These are phyloP conservation scores for Trichophyton benhamiae DNA, from an alignment of 2,329 filamentous ascomycete genomes.

Conservation along the genomic window DNA sequence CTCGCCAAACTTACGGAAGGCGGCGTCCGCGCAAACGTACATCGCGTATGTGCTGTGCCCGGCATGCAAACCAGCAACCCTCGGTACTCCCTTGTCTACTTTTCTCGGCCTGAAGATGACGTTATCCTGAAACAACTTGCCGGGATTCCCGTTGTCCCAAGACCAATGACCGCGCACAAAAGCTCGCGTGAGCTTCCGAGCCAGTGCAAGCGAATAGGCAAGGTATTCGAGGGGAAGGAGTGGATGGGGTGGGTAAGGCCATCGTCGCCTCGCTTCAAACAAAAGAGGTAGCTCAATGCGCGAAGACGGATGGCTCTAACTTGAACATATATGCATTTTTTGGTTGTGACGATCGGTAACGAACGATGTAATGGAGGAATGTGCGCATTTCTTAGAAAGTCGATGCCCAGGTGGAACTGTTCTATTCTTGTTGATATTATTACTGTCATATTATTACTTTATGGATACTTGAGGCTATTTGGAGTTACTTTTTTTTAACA, in stretches of 20 bases:
- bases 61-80: neutral
- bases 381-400: neutral
- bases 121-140: conserved; percentile 11
- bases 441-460: neutral
- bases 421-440: neutral
- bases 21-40: conserved; percentile 7
- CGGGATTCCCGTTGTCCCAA: conserved; percentile 9
- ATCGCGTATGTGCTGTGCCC: conserved; percentile 8
- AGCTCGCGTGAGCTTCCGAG: neutral
- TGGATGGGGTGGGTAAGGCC: conserved; percentile 4
- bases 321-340: neutral
- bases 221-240: conserved; percentile 1
- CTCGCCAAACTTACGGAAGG: conserved; percentile 6
- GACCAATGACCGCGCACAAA: neutral
- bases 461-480: neutral
- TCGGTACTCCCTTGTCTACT: conserved; percentile 11
- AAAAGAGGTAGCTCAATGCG: neutral
- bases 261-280: neutral
- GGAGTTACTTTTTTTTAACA: neutral
- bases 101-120: conserved; percentile 11
- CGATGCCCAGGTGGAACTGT: neutral
- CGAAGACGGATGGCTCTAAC: neutral
- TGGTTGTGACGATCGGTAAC: neutral
- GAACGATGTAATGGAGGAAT: neutral
- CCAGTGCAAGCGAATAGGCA: neutral